Conservation (phyloP, 345 rosid genomes). For the Linum lewisii region DNA sequence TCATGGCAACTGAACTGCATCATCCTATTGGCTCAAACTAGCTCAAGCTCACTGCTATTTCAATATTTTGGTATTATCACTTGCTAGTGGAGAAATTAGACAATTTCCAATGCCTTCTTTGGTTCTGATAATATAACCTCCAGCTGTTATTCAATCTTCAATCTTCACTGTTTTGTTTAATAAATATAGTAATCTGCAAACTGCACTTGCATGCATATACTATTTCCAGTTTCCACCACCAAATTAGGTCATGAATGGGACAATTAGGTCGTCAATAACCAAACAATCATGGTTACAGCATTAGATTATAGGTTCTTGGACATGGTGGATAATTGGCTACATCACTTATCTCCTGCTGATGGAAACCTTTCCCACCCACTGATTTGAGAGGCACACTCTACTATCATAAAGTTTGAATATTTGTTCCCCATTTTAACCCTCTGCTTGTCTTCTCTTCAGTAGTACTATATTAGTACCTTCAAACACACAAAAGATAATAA, state of each 20-base stretch:
- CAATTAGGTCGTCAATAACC: neutral
- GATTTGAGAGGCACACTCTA: slow-evolving; percentile 17
- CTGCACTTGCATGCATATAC: neutral
- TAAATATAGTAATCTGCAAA: no score
- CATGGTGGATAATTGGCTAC: slow-evolving; percentile 6
- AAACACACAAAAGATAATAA: no score
- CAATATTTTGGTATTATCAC: no score
- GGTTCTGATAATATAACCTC: slow-evolving; percentile 9
- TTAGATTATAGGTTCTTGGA: neutral
- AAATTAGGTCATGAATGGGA: slow-evolving; percentile 18
- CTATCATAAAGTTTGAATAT: slow-evolving; percentile 10
- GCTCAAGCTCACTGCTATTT: no score
- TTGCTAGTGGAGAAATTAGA: no score
- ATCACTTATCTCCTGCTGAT: slow-evolving; percentile 8
- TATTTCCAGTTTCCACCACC: neutral
- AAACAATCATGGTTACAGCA: neutral
- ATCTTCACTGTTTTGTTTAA: neutral
- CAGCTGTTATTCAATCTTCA: neutral
- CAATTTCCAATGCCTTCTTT: no score
- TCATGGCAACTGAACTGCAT: no score
- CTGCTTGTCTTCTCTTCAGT: neutral
- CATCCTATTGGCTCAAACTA: no score
- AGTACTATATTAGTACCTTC: neutral
- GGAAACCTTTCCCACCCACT: slow-evolving; percentile 7
- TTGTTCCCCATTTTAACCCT: neutral